A percentile compares a stretch with the other conserved stretches of the same genome.
phyloP scores from a whole-genome alignment of 2,329 filamentous ascomycete species.

The Sphaerulina populicola region DNA sequence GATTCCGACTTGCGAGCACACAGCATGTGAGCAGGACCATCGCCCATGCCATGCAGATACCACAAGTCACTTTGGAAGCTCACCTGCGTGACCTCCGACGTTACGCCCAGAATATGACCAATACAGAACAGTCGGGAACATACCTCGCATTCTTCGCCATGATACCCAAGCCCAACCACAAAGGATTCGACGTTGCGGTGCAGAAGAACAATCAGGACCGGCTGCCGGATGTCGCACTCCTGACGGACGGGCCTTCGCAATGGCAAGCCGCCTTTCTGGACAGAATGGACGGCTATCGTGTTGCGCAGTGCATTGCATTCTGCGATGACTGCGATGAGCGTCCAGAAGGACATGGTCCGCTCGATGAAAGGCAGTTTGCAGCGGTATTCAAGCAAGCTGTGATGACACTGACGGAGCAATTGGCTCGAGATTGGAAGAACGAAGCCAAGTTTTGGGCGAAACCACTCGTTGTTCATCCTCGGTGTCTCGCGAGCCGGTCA shows the following conservation, averaged over 20 bases:
- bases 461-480: conserved; percentile 32
- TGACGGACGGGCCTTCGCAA: conserved; percentile 25
- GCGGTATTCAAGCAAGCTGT: conserved; percentile 31
- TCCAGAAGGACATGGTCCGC: conserved; percentile 8
- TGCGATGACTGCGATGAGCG: conserved; percentile 17
- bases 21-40: conserved; percentile 62
- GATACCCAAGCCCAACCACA: conserved; percentile 29
- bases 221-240: conserved; percentile 40
- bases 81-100: conserved; percentile 58
- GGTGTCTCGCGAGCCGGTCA: conserved; percentile 13
- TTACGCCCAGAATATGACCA: conserved; percentile 43
- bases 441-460: conserved; percentile 39
- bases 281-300: conserved; percentile 29
- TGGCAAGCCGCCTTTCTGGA: conserved; percentile 30
- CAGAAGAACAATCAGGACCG: conserved; percentile 35
- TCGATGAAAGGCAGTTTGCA: conserved; percentile 32
- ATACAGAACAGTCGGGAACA: conserved; percentile 35
- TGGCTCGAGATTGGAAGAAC: conserved; percentile 37
- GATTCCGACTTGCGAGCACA: conserved; percentile 68
- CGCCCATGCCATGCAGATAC: conserved; percentile 65
- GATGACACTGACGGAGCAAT: conserved; percentile 25
- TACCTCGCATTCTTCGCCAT: conserved; percentile 34
- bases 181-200: conserved; percentile 40
- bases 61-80: conserved; percentile 51
- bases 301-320: conserved; percentile 17